phyloP scores from a whole-genome alignment of 257 asterid genomes.

The Przewalskia tangutica region DNA sequence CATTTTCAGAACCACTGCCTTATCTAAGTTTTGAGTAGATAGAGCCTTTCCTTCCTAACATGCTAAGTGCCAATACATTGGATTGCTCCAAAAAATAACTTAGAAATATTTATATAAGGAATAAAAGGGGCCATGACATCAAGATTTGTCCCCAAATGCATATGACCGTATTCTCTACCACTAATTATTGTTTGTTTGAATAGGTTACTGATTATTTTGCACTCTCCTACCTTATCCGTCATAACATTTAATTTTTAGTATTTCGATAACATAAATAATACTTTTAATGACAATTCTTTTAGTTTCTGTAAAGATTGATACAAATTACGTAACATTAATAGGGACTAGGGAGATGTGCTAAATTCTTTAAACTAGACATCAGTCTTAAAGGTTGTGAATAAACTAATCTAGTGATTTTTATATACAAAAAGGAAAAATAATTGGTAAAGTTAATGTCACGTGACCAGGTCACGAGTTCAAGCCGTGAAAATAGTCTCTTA shows the following conservation, averaged over 20 bases:
- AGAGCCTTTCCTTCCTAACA: not conserved
- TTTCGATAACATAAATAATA: too few species aligned
- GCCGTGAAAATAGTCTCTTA: too few species aligned
- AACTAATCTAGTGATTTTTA: not conserved
- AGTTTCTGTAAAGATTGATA: not conserved
- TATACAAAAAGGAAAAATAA: too few species aligned
- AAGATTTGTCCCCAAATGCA: not conserved
- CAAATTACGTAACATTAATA: not conserved
- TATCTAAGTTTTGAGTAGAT: not conserved
- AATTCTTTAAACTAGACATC: not conserved
- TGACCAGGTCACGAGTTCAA: too few species aligned
- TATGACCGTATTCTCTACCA: not conserved
- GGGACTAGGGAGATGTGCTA: not conserved
- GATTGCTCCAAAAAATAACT: not conserved
- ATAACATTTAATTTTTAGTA: not conserved
- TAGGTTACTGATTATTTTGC: not conserved
- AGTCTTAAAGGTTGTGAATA: not conserved
- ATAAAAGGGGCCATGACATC: not conserved
- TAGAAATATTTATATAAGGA: not conserved
- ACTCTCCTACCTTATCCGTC: not conserved
- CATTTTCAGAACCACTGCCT: not conserved
- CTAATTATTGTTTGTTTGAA: not conserved
- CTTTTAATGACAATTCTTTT: not conserved
- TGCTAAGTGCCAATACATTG: not conserved
- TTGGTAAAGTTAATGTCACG: too few species aligned